Conservation (phyloP, 805 yeast genomes). For the Ogataea nonfermentans region DNA sequence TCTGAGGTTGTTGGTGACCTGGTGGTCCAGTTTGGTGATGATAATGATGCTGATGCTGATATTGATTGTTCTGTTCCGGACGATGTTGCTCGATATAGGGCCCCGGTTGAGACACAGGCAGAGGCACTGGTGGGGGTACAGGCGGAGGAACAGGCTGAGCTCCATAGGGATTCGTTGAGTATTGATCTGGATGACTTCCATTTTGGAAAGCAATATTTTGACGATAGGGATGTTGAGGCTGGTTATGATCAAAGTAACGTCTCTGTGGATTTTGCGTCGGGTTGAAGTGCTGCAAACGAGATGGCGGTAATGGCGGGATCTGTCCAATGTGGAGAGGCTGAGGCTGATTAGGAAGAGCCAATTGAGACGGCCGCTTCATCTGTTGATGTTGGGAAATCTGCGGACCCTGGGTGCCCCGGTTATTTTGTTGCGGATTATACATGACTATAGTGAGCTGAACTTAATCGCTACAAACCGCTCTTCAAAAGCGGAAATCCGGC, state of each 20-base stretch:
- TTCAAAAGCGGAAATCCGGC: conserved; percentile 2
- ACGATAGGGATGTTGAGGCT: conserved; percentile 9
- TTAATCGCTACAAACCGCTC: conserved; percentile 2
- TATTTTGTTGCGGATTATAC: conserved; percentile 10
- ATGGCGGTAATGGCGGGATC: conserved; percentile 10
- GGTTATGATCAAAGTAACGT: conserved; percentile 4
- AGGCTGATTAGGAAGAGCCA: conserved; percentile 2
- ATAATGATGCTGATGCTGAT: conserved; percentile 1
- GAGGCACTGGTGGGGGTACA: no score
- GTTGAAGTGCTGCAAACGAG: conserved; percentile 6
- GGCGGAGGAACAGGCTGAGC: no score
- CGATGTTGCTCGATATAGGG: not conserved
- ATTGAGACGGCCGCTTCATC: not conserved
- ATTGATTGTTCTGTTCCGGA: not conserved
- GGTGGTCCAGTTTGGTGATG: not conserved
- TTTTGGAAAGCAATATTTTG: conserved; percentile 3
- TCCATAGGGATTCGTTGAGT: no score
- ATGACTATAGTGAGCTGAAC: not conserved
- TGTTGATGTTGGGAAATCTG: conserved; percentile 1
- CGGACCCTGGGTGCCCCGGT: not conserved
- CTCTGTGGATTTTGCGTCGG: conserved; percentile 6
- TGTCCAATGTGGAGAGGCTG: conserved; percentile 3
- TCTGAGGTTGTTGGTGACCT: not conserved
- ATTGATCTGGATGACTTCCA: no score
- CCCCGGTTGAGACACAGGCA: no score